Evolutionary conservation across 805 yeast species (phyloP).

Genomic region (Wickerhamiella sergipiensis): DNA sequence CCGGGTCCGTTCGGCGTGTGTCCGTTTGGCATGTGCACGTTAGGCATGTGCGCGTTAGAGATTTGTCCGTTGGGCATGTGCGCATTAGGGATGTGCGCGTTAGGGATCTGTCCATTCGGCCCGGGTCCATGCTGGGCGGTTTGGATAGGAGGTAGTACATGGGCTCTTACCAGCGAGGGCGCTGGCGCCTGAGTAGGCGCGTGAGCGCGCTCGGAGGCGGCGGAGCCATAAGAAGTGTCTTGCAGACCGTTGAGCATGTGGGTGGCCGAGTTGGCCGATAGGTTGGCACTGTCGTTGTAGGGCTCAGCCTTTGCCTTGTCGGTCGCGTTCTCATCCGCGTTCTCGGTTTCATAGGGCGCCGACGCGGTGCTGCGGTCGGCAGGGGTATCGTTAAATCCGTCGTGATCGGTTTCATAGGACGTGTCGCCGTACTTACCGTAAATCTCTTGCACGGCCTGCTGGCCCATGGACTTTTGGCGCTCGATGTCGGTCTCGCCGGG

Average conservation of each 20-base stretch:
- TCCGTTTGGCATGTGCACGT: too few relatives aligned
- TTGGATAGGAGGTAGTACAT: neutral
- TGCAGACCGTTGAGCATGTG: neutral
- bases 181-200: neutral
- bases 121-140: neutral
- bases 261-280: neutral
- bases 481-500: neutral
- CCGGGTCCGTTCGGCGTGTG: too few relatives aligned
- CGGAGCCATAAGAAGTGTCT: neutral
- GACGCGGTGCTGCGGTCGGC: neutral
- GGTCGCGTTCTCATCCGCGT: too few relatives aligned
- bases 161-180: neutral
- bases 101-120: too few relatives aligned
- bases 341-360: neutral
- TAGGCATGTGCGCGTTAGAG: too few relatives aligned
- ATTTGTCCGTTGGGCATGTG: too few relatives aligned
- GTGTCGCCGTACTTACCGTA: slow-evolving; percentile 1
- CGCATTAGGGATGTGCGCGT: too few relatives aligned
- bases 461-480: neutral
- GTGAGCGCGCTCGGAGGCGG: too few relatives aligned
- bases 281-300: neutral
- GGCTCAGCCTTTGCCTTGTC: neutral
- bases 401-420: neutral
- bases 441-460: neutral
- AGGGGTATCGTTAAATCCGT: neutral